Evolutionary conservation across 75 land plant species (phyloP).

Genomic region (Pseudotsuga menziesii): DNA sequence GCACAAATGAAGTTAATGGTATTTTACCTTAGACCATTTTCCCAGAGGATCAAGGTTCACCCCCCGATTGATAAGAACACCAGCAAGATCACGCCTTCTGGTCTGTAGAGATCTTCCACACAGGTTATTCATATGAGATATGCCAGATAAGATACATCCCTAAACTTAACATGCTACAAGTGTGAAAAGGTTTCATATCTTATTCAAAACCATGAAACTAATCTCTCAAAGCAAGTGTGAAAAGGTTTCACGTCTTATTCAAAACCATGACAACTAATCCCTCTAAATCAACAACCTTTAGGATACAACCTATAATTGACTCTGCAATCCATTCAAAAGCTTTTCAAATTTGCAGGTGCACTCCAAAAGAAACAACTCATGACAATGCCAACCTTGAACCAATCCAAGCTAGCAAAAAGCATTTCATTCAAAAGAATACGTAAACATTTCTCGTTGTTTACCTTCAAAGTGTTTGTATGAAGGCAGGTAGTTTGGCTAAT

Average conservation of each 20-base stretch:
- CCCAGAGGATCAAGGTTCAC: slow-evolving; percentile 85
- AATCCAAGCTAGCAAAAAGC: background rate
- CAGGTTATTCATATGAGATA: background rate
- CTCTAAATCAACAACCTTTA: too few relatives aligned
- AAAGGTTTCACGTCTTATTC: background rate
- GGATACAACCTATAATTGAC: background rate
- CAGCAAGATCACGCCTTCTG: slow-evolving; percentile 81
- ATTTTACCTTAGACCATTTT: slow-evolving; percentile 93
- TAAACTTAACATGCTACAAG: background rate
- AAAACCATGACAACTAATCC: background rate
- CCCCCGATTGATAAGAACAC: slow-evolving; percentile 81
- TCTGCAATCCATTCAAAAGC: background rate
- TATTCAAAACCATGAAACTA: too few relatives aligned
- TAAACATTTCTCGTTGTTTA: slow-evolving; percentile 8
- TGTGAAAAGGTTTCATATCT: too few relatives aligned
- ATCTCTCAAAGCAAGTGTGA: too few relatives aligned
- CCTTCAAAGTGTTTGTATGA: slow-evolving; percentile 93
- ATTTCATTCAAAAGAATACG: background rate
- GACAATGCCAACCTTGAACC: background rate
- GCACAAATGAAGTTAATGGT: background rate
- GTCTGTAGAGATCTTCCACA: slow-evolving; percentile 33
- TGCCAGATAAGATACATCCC: too few relatives aligned
- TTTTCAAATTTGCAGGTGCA: background rate
- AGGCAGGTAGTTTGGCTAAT: slow-evolving; percentile 75
- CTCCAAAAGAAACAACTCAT: background rate